Evolutionary conservation across 257 asterid species (phyloP), one percentile per base, ranked within the genome.

Genomic region (Solanum verrucosum): DNA sequence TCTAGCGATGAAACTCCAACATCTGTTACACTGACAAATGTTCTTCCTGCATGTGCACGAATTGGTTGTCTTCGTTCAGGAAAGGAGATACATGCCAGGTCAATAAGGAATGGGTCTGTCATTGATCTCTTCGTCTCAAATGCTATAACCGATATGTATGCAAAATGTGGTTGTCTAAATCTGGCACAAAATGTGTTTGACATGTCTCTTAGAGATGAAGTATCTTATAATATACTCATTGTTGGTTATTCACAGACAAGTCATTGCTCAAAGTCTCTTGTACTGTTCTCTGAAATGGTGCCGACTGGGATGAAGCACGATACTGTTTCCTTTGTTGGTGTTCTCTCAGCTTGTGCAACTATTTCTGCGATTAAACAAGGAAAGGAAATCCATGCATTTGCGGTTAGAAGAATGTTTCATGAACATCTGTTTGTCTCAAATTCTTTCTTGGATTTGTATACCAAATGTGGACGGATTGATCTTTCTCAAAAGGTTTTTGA

Each of bases 41-140:
- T 93, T 86, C 96, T 94, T 74, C 98, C 98, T 83, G 98, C 96
- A 29, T 94, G 97, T 90, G 95, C 94, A 7, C 91, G 96, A 90
- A 59, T 91, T 31, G 93, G 94, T 31, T 90, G 88, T 87, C 89
- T 92, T 85, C 81, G 59, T 44, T 91, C 90, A 9, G 98, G 98
- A 52, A 93, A 88, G 92, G 98, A 93, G 89, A 92, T 94, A 73
- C 98, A 95, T 29, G 94, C 94, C 37, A 92, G 91, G 86, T 90
- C 96, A 84, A 89, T 95, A 59, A 90, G 93, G 56, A 65, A 59
- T 11, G 92, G 92, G 9, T 92, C 89, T 13, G 89, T 84, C 15
- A 87, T 67, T 81, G 98, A 94, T 88, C 83, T 93, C 87, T 93
- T 92, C 42, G 91, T 95, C 89, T 95, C 98, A 35, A 95, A 95